Percentiles rank a stretch among this genome's conserved stretches.
Conservation (phyloP, 164 flowering plant species). For the Vitis riparia region DNA sequence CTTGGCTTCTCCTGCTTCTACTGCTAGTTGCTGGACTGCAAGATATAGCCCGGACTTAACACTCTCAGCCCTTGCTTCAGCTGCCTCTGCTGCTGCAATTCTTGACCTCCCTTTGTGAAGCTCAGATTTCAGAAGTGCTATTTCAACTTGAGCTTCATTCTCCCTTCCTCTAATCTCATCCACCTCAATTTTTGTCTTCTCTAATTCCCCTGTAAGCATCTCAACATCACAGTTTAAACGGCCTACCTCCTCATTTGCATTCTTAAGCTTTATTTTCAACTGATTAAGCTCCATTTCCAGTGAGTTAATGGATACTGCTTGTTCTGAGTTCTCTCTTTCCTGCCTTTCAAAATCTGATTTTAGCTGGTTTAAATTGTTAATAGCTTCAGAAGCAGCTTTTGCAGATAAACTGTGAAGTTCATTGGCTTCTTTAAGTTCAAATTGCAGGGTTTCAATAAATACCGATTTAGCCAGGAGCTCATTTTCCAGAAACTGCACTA, state of each 20-base stretch:
- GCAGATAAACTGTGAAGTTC: conserved; percentile 25
- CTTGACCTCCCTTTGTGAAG: conserved; percentile 46
- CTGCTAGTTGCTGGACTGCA: conserved; percentile 44
- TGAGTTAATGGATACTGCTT: conserved; percentile 21
- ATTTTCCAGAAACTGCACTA: conserved; percentile 31
- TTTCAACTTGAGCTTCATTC: conserved; percentile 41
- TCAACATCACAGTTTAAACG: conserved; percentile 25
- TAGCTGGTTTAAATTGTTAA: conserved; percentile 17
- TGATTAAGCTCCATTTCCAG: conserved; percentile 34
- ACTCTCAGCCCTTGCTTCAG: conserved; percentile 39
- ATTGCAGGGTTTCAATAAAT: conserved; percentile 28
- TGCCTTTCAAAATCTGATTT: conserved; percentile 30
- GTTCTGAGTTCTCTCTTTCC: conserved; percentile 23
- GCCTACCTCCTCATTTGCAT: conserved; percentile 27
- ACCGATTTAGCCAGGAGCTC: conserved; percentile 31
- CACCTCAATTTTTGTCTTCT: conserved; percentile 21
- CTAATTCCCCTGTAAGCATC: conserved; percentile 21
- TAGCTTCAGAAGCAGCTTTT: conserved; percentile 33
- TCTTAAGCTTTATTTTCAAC: conserved; percentile 26
- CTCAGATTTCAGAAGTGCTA: conserved; percentile 50
- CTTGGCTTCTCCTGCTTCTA: conserved; percentile 50
- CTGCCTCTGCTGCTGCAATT: conserved; percentile 55
- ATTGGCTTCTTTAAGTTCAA: conserved; percentile 35
- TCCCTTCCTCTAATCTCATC: conserved; percentile 33
- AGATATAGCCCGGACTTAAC: conserved; percentile 33